A percentile compares a stretch with the other conserved stretches of the same genome.
These are phyloP conservation scores for Alternaria gaisen DNA, from an alignment of 2,329 filamentous ascomycete genomes.

Conservation along the genomic window DNA sequence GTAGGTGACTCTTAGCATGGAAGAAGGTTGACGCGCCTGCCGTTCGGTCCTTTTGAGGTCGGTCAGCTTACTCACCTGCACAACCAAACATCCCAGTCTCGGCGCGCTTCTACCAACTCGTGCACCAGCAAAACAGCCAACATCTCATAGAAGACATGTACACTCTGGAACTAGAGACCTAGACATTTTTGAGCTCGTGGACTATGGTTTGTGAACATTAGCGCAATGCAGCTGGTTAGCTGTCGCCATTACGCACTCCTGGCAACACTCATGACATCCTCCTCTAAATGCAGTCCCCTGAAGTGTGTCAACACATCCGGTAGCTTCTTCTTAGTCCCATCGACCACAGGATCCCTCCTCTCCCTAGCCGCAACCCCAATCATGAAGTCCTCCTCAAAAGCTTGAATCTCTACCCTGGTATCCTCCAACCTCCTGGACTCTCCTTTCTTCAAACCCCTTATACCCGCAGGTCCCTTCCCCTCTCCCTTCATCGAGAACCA, in stretches of 20 bases:
- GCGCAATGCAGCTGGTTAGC: background rate
- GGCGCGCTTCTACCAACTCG: background rate
- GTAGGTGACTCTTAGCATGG: background rate
- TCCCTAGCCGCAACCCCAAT: slow-evolving; percentile 62
- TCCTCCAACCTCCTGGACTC: slow-evolving; percentile 53
- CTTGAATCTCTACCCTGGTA: slow-evolving; percentile 65
- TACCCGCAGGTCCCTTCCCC: slow-evolving; percentile 13
- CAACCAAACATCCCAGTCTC: background rate
- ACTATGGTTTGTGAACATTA: background rate
- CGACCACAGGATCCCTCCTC: slow-evolving; percentile 9
- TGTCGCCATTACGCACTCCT: slow-evolving; percentile 11
- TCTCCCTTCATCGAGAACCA: slow-evolving; percentile 56
- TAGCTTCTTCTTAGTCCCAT: slow-evolving; percentile 38
- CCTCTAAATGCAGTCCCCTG: slow-evolving; percentile 57
- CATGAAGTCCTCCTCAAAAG: slow-evolving; percentile 67
- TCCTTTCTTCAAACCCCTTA: slow-evolving; percentile 7
- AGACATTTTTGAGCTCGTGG: background rate
- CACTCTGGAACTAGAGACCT: no score
- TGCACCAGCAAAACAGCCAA: background rate
- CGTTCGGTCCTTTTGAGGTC: background rate
- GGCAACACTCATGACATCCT: slow-evolving; percentile 50
- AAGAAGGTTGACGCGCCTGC: background rate
- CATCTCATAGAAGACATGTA: background rate
- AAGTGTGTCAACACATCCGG: slow-evolving; percentile 54
- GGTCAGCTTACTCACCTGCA: background rate